Evolutionary conservation across 2,329 filamentous ascomycete species (phyloP).

Genomic region (Ophiosphaerella narmari): DNA sequence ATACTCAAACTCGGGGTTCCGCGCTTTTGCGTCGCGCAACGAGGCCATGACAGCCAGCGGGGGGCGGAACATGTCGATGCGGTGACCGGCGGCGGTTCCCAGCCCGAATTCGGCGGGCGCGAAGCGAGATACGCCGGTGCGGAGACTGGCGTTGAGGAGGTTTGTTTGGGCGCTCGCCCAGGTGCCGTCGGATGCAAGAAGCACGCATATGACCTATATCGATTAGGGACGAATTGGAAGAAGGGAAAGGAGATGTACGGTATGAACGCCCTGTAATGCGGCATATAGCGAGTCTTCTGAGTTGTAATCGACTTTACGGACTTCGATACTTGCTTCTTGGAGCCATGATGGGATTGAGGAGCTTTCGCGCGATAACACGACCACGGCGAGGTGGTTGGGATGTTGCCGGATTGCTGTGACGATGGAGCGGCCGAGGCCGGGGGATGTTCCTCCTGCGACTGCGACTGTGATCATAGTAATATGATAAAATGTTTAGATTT

Average conservation of each 20-base stretch:
- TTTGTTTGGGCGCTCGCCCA: conserved; percentile 49
- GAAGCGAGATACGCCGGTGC: conserved; percentile 57
- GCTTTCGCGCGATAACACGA: conserved; percentile 36
- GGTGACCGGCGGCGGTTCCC: conserved; percentile 14
- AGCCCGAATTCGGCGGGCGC: conserved; percentile 57
- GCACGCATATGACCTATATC: conserved; percentile 24
- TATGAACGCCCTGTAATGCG: conserved; percentile 27
- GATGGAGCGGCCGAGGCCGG: conserved; percentile 30
- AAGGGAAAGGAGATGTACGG: conserved; percentile 16
- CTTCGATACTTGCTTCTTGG: conserved; percentile 11
- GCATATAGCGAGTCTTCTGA: conserved; percentile 19
- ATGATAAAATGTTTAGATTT: too few species aligned
- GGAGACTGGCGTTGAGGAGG: conserved; percentile 55
- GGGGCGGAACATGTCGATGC: conserved; percentile 25
- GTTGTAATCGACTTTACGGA: conserved; percentile 37
- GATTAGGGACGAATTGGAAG: background rate
- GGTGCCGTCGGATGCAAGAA: conserved; percentile 20
- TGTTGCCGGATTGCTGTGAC: conserved; percentile 23
- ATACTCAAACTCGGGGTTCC: conserved; percentile 29
- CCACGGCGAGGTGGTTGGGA: conserved; percentile 22
- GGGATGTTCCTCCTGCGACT: conserved; percentile 34
- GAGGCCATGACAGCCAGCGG: conserved; percentile 31
- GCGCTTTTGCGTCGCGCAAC: conserved; percentile 16
- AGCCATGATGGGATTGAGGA: conserved; percentile 11
- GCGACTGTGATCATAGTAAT: conserved; percentile 26